Conservation (phyloP, 2,329 filamentous ascomycete species). For the Polychaeton citri region DNA sequence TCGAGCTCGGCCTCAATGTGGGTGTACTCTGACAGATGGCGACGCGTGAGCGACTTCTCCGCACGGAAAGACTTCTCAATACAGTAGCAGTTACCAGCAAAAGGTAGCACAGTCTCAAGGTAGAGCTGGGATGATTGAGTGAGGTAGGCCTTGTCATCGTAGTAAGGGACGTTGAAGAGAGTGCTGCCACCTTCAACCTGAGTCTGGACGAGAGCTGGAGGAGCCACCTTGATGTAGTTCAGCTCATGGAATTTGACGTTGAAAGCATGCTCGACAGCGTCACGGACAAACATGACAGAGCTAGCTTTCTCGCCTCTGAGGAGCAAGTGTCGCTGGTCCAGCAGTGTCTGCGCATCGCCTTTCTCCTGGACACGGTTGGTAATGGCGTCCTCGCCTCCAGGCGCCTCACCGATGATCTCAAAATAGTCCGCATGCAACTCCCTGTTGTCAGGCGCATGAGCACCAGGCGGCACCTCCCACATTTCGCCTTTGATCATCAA, state of each 20-base stretch:
- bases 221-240: conserved; percentile 68
- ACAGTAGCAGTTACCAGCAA: conserved; percentile 89
- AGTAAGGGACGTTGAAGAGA: conserved; percentile 81
- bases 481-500: conserved; percentile 76
- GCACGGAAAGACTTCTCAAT: conserved; percentile 98
- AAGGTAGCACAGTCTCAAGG: conserved; percentile 85
- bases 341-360: conserved; percentile 57
- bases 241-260: conserved; percentile 63
- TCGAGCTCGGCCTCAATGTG: conserved; percentile 95
- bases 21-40: conserved; percentile 91
- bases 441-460: conserved; percentile 67
- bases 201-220: conserved; percentile 85
- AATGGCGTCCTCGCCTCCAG: conserved; percentile 79
- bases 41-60: conserved; percentile 86
- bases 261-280: conserved; percentile 70
- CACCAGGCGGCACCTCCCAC: conserved; percentile 62
- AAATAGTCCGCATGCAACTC: conserved; percentile 88
- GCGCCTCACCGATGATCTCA: conserved; percentile 60
- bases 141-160: conserved; percentile 79
- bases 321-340: conserved; percentile 72
- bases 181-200: conserved; percentile 88
- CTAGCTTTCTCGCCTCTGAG: conserved; percentile 74
- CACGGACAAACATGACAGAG: conserved; percentile 77
- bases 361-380: conserved; percentile 66
- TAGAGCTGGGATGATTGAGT: conserved; percentile 97